Percentiles rank a stretch among this genome's conserved stretches.
Conservation (phyloP, 2,329 filamentous ascomycete genomes). For the Mycocentrospora acerina region DNA sequence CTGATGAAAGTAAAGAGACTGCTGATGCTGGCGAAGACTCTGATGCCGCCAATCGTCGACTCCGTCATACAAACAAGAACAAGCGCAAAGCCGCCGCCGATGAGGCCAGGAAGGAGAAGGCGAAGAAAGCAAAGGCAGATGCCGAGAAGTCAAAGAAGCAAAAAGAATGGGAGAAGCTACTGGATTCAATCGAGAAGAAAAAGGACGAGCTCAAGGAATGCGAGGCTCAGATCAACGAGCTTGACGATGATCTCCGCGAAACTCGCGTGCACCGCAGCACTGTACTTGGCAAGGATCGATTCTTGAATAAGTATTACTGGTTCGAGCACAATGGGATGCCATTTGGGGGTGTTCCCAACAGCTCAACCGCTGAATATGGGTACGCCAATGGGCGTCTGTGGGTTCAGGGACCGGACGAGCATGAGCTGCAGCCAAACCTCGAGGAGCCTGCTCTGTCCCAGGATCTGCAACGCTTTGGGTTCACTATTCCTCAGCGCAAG, state of each 20-base stretch:
- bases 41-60: conserved; percentile 62
- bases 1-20: conserved; percentile 62
- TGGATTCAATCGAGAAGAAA: conserved; percentile 87
- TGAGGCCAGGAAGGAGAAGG: conserved; percentile 62
- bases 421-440: conserved; percentile 63
- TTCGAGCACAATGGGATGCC: conserved; percentile 99
- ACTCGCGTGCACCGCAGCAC: conserved; percentile 90
- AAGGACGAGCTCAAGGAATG: conserved; percentile 77
- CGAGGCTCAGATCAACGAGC: conserved; percentile 79
- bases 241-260: conserved; percentile 91
- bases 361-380: conserved; percentile 80
- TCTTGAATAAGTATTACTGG: conserved; percentile 99
- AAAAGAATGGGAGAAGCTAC: conserved; percentile 82
- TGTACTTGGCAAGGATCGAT: conserved; percentile 88
- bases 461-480: conserved; percentile 74
- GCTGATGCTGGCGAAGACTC: conserved; percentile 61
- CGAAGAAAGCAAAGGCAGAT: conserved; percentile 62
- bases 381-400: conserved; percentile 96
- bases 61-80: conserved; percentile 62
- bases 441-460: conserved; percentile 67
- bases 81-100: conserved; percentile 73
- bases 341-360: conserved; percentile 81
- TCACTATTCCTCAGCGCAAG: conserved; percentile 85
- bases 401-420: conserved; percentile 91
- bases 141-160: conserved; percentile 69